Percentiles rank a stretch among this genome's conserved stretches.
Evolutionary conservation across 495 filamentous ascomycete species (phyloP).

Genomic region (Penicillium cosmopolitanum): DNA sequence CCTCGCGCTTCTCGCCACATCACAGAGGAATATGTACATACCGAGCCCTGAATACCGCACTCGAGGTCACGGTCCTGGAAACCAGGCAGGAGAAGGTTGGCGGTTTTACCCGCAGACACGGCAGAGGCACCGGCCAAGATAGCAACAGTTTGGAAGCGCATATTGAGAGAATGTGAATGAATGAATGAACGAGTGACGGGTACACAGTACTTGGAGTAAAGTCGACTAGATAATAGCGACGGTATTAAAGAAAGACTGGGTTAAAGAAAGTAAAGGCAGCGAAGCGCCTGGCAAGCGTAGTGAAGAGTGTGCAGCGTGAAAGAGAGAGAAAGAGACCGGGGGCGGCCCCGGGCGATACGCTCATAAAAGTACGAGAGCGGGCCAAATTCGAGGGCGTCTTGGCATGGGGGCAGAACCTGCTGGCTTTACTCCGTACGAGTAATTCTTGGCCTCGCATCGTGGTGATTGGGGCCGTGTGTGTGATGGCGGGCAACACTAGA

Average conservation of each 20-base stretch:
- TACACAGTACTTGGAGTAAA: conserved; percentile 26
- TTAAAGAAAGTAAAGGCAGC: conserved; percentile 23
- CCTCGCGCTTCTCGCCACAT: not conserved
- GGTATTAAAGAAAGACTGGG: conserved; percentile 38
- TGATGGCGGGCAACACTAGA: conserved; percentile 15
- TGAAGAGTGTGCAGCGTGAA: conserved; percentile 12
- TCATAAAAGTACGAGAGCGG: conserved; percentile 9
- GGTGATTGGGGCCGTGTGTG: conserved; percentile 15
- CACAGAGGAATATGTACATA: conserved; percentile 14
- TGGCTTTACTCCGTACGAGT: not conserved
- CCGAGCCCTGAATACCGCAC: conserved; percentile 30
- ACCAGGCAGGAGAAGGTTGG: conserved; percentile 36
- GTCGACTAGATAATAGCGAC: conserved; percentile 12
- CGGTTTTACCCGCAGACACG: conserved; percentile 34
- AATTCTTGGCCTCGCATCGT: not conserved
- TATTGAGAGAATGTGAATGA: conserved; percentile 20
- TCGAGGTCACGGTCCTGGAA: conserved; percentile 29
- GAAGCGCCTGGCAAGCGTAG: conserved; percentile 12
- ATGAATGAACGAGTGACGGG: conserved; percentile 28
- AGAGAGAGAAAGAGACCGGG: conserved; percentile 5
- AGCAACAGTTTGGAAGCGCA: conserved; percentile 35
- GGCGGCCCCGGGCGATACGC: conserved; percentile 17
- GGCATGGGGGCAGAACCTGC: conserved; percentile 10
- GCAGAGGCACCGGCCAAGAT: conserved; percentile 34
- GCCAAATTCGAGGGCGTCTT: conserved; percentile 15